Base-by-base conservation (phyloP, 352 stramenopile genomes). In the Phytophthora foliorum region DNA sequence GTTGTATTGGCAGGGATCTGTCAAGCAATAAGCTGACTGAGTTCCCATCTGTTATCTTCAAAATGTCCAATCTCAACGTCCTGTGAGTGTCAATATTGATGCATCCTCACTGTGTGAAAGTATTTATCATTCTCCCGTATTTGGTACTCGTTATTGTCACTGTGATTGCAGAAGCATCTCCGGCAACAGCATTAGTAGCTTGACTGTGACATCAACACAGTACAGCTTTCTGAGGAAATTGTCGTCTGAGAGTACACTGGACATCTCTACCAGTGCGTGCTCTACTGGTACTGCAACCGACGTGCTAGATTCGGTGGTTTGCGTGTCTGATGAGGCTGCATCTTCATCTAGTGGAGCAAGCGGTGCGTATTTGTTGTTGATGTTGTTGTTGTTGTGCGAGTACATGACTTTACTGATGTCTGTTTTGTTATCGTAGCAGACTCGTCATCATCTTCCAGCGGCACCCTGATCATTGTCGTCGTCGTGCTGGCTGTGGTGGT, bases 1-100 rank as follows among this genome's bases (percentile, higher is more conserved):
- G 16, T 0, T 71, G n/a, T 19, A 1, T 46, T 44, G 31, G 4
- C 50, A 91, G 83, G 36, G 69, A 86, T 50, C 46, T 93, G 44
- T 77, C 74, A 4, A 32, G 72, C 65, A 93, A 93, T 41, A 67
- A 69, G 21, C 48, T 93, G 60, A 84, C 76, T 0, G 74, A 68
- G 10, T 93, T 93, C 57, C 74, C 81, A 14, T 73, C 57, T 6
- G 66, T 53, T 3, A 77, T 93, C 9, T 93, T 92, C 71, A 86
- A 87, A 57, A 91, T 92, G 81, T 76, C 74, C 11, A 84, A 87
- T 57, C 83, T 93, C 62, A 86, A 75, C 7, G 68, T 77, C n/a
- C 53, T 93, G 83, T 91, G 62, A 55, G 82, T 81, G 25, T 6
- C 9, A 32, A 53, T 1, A 7, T 42, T 22, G 60, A 16, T 34